Percentiles rank a stretch among this genome's conserved stretches.
phyloP scores from a whole-genome alignment of 805 yeast species.

The Starmerella cellae region DNA sequence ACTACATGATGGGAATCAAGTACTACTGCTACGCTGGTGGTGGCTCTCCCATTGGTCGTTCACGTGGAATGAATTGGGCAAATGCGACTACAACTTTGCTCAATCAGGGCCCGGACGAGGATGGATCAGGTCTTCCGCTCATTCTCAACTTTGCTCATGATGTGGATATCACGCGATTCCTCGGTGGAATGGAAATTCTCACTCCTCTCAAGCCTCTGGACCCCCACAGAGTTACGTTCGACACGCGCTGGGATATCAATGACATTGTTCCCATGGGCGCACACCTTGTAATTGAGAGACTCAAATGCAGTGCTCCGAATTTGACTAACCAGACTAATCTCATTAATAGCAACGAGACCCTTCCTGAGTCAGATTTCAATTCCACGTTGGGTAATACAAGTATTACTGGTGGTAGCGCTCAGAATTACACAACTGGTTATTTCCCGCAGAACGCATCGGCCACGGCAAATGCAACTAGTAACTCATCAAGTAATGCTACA shows the following conservation, averaged over 20 bases:
- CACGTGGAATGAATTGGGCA: constrained; percentile 36
- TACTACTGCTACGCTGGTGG: constrained; percentile 26
- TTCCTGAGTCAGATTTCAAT: constrained; percentile 7
- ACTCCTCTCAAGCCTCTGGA: constrained; percentile 32
- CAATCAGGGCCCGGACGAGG: constrained; percentile 30
- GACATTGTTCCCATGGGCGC: constrained; percentile 29
- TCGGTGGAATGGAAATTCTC: constrained; percentile 38
- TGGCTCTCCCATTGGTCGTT: constrained; percentile 18
- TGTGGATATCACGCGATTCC: constrained; percentile 40
- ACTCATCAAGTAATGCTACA: background rate
- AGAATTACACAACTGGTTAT: constrained; percentile 1
- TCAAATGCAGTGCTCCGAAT: constrained; percentile 27
- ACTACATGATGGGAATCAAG: constrained; percentile 19
- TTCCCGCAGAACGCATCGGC: constrained; percentile 2
- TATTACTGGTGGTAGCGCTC: background rate
- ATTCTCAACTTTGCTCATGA: constrained; percentile 44
- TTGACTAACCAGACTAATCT: constrained; percentile 12
- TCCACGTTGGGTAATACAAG: background rate
- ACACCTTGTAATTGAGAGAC: constrained; percentile 26
- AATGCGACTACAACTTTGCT: constrained; percentile 39
- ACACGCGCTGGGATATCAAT: constrained; percentile 35
- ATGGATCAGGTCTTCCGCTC: constrained; percentile 24
- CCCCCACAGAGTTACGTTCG: constrained; percentile 34
- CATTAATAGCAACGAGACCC: constrained; percentile 5
- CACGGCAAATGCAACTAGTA: background rate